Percentiles rank a stretch among this genome's conserved stretches.
These are phyloP conservation scores for Elaeagnus macrophylla DNA, from an alignment of 306 rosid species.

Conservation along the genomic window DNA sequence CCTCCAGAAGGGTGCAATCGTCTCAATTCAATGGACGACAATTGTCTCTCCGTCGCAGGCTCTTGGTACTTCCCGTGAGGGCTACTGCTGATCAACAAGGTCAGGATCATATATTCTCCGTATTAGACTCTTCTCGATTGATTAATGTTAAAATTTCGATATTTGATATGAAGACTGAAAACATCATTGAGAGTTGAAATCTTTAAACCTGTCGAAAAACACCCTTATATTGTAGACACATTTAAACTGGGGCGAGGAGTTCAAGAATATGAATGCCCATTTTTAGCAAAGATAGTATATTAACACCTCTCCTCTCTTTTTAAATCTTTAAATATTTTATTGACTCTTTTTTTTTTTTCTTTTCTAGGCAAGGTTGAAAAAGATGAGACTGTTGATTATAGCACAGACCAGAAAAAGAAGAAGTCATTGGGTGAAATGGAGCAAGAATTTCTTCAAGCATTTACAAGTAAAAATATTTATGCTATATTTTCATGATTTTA, in stretches of 20 bases:
- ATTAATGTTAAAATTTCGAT: too few relatives aligned
- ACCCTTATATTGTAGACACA: too few relatives aligned
- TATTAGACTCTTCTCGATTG: too few relatives aligned
- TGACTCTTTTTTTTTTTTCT: not conserved
- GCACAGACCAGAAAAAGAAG: constrained; percentile 60
- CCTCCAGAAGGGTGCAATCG: constrained; percentile 29
- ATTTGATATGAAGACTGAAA: too few relatives aligned
- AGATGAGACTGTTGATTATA: constrained; percentile 49
- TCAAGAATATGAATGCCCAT: too few relatives aligned
- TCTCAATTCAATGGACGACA: constrained; percentile 40
- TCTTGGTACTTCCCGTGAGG: constrained; percentile 34
- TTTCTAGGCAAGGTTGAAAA: constrained; percentile 58
- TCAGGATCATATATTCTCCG: constrained; percentile 7
- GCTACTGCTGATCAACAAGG: constrained; percentile 83
- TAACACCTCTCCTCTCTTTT: too few relatives aligned
- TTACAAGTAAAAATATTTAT: constrained; percentile 44
- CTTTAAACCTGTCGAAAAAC: too few relatives aligned
- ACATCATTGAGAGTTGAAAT: too few relatives aligned
- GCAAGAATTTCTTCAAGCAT: constrained; percentile 95
- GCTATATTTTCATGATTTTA: not conserved
- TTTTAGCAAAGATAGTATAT: too few relatives aligned
- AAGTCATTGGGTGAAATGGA: constrained; percentile 88
- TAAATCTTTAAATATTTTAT: not conserved
- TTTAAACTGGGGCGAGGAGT: too few relatives aligned
- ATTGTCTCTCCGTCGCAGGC: constrained; percentile 38